These are phyloP conservation scores for Metrosideros polymorpha DNA, from an alignment of 441 rosid genomes.

Conservation along the genomic window DNA sequence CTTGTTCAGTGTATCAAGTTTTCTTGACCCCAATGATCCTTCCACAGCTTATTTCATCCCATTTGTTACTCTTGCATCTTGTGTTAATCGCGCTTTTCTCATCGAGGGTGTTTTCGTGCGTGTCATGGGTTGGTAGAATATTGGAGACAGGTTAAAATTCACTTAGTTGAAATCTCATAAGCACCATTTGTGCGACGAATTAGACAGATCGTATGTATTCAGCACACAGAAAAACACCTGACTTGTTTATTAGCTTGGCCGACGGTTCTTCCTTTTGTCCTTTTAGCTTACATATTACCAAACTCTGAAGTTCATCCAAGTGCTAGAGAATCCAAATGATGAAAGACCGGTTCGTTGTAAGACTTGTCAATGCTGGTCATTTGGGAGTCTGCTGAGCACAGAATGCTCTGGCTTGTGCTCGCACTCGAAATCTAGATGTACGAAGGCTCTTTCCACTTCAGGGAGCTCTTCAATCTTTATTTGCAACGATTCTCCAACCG, in stretches of 20 bases:
- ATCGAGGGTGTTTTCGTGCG: background rate
- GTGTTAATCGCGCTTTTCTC: background rate
- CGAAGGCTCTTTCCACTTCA: slow-evolving; percentile 25
- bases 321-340: background rate
- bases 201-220: background rate
- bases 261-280: background rate
- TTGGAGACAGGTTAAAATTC: background rate
- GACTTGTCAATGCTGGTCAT: background rate
- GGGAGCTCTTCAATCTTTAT: slow-evolving; percentile 16
- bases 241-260: background rate
- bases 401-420: slow-evolving; percentile 28
- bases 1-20: background rate
- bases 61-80: background rate
- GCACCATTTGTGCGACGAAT: background rate
- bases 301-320: background rate
- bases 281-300: background rate
- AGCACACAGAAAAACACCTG: background rate
- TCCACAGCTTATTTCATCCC: background rate
- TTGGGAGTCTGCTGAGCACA: slow-evolving; percentile 3
- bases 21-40: background rate
- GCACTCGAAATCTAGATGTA: slow-evolving; percentile 32
- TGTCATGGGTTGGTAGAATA: background rate
- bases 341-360: background rate
- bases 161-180: background rate
- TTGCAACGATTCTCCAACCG: slow-evolving; percentile 20